phyloP scores from a whole-genome alignment of 345 rosid genomes.

The Rubroshorea leprosula region DNA sequence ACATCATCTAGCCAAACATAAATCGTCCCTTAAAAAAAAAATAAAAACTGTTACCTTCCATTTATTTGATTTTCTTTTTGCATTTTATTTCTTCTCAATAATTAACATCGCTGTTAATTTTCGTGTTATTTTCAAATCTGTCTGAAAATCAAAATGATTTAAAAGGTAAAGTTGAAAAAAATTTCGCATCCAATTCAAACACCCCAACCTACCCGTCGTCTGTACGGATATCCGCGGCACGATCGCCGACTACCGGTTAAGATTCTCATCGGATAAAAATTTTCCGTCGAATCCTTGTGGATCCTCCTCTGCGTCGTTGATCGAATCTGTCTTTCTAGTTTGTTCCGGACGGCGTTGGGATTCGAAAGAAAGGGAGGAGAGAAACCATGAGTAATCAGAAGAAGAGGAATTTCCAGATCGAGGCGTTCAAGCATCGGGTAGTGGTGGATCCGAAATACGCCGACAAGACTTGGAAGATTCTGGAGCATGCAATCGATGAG shows the following conservation, averaged over 20 bases:
- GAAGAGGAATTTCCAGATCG: constrained; percentile 96
- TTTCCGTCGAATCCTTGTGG: no score
- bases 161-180: neutral
- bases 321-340: neutral
- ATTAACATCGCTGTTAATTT: no score
- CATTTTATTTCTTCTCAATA: no score
- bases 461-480: constrained; percentile 95
- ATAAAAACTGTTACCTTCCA: no score
- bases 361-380: neutral
- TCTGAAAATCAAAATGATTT: neutral
- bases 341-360: neutral
- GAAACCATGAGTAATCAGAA: constrained; percentile 79
- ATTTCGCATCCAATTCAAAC: neutral
- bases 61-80: neutral
- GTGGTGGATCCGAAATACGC: constrained; percentile 98
- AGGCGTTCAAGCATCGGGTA: constrained; percentile 96
- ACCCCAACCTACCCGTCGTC: neutral
- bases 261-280: no score
- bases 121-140: neutral
- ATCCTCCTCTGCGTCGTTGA: neutral
- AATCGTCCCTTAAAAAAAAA: no score
- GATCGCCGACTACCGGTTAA: neutral
- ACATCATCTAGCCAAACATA: no score
- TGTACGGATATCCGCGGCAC: neutral
- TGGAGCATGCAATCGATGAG: constrained; percentile 96